A percentile compares a stretch with the other conserved stretches of the same genome.
Conservation (phyloP, 805 yeast genomes). For the Hemisphaericaspora nanyangensis region DNA sequence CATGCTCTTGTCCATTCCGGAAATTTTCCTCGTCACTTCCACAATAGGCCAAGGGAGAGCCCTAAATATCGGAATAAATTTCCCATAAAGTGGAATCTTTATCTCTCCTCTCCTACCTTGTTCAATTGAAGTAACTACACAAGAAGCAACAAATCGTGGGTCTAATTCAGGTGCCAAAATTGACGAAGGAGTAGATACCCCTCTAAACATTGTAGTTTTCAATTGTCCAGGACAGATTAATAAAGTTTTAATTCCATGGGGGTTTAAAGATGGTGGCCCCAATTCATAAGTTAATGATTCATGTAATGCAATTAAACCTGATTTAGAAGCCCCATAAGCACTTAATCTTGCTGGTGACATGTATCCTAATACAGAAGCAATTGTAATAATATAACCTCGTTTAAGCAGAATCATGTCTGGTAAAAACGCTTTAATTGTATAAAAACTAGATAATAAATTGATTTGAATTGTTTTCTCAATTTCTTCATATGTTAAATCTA, state of each 20-base stretch:
- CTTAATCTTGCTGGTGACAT: conserved; percentile 79
- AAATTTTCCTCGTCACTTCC: conserved; percentile 47
- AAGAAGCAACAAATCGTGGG: conserved; percentile 59
- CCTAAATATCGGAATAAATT: conserved; percentile 66
- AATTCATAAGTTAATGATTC: conserved; percentile 74
- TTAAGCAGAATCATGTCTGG: conserved; percentile 62
- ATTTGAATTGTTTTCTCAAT: conserved; percentile 61
- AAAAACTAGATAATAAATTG: conserved; percentile 67
- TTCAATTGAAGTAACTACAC: conserved; percentile 52
- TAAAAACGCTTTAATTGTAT: conserved; percentile 63
- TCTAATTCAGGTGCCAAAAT: conserved; percentile 80
- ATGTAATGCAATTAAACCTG: conserved; percentile 81
- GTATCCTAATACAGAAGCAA: conserved; percentile 83
- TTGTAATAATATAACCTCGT: conserved; percentile 75
- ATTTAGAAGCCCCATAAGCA: conserved; percentile 87
- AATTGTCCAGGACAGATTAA: conserved; percentile 87
- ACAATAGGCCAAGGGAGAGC: conserved; percentile 70
- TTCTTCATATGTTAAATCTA: conserved; percentile 52
- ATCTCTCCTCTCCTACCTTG: conserved; percentile 66
- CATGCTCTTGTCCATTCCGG: conserved; percentile 67
- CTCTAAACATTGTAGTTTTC: conserved; percentile 67
- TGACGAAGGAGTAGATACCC: conserved; percentile 69
- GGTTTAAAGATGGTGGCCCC: conserved; percentile 45
- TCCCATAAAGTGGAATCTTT: conserved; percentile 72
- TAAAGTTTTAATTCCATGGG: conserved; percentile 62